Evolutionary conservation across 257 asterid genomes (phyloP).

Genomic region (Penstemon davidsonii): DNA sequence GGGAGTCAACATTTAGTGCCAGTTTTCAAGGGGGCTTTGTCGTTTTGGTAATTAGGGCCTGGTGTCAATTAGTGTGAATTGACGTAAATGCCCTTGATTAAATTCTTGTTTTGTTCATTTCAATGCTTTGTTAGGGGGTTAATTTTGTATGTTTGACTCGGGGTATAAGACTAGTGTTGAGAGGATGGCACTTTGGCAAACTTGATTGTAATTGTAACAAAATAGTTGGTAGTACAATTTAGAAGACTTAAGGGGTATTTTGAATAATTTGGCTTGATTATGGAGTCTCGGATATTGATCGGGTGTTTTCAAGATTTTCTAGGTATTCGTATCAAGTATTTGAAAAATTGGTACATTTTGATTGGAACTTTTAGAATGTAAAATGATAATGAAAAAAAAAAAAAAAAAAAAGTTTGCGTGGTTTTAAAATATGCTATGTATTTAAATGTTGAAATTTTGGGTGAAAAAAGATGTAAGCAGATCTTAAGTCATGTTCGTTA

Average conservation of each 20-base stretch:
- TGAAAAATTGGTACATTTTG: background rate
- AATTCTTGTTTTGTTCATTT: background rate
- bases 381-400: background rate
- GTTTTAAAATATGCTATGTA: background rate
- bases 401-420: no score
- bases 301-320: background rate
- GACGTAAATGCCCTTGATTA: constrained; percentile 14
- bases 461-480: no score
- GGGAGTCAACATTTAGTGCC: constrained; percentile 4
- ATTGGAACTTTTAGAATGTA: background rate
- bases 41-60: constrained; percentile 26
- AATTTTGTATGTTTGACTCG: background rate
- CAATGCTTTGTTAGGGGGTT: background rate
- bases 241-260: background rate
- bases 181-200: background rate
- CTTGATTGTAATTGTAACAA: background rate
- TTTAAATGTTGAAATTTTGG: no score
- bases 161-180: background rate
- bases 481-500: no score
- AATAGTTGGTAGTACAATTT: background rate
- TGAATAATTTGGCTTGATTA: no score
- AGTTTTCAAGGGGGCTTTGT: constrained; percentile 22
- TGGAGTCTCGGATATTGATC: no score
- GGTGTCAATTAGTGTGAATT: constrained; percentile 6
- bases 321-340: background rate